Evolutionary conservation across 805 yeast genomes (phyloP), one percentile per base, ranked within the genome.

Genomic region (Lipomyces anomalus): DNA sequence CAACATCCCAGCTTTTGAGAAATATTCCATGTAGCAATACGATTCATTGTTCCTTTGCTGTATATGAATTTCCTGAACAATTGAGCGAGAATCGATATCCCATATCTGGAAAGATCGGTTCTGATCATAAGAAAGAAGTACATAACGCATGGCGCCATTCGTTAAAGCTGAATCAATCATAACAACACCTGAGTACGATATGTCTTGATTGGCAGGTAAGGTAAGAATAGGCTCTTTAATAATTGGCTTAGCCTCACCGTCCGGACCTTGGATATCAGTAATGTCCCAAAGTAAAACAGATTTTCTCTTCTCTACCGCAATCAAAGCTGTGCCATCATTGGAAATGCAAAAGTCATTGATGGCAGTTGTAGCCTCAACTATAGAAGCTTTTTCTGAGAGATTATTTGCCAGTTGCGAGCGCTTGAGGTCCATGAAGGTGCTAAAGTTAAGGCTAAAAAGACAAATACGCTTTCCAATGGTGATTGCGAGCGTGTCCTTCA

Each of bases 101-200:
- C 35, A 50, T 11, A 50, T 21, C 37, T 50, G 55, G 38, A 50
- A 50, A 3, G 55, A 48, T 16, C 44, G 48, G 32, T 50, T 50
- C 30, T 50, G 46, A 32, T 50, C 44, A 23, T 41, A 50, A 16
- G 52, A 52, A 16, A 50, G 42, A 7, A 50, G 48, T n/a, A 50
- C 20, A 26, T 26, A 50, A n/a, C 55, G 48, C 29, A 35, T 48
- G 6, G 48, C 46, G 24, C 24, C 37, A 3, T 39, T 20, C 6
- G 37, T 38, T 26, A 40, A 46, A 0, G 52, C 42, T 11, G 55
- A 35, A 32, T 50, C 55, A 35, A 50, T 37, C 36, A 47, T 44
- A 17, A 41, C 29, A 4, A 50, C 20, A 35, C 46, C 40, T 26
- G 36, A 34, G 35, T 50, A 50, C 4, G 38, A 30, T 30, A 43